Evolutionary conservation across 148 eudicot species (phyloP).

Genomic region (Persicaria maculosa): DNA sequence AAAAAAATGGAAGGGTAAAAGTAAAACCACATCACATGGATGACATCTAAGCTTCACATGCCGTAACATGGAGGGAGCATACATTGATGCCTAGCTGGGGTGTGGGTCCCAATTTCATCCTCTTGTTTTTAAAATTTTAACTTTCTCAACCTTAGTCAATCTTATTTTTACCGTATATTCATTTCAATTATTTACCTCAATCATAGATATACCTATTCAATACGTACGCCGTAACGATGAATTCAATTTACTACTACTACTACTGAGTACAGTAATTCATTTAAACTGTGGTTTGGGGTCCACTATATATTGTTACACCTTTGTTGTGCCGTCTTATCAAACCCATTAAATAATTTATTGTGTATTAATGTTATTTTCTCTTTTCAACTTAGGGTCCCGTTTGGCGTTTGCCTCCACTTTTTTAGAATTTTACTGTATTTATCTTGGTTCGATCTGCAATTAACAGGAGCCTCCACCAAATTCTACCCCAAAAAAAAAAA

Average conservation of each 20-base stretch:
- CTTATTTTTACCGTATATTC: background rate
- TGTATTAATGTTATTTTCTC: too few species aligned
- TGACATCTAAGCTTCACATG: conserved; percentile 9
- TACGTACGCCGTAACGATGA: too few species aligned
- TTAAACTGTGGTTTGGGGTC: too few species aligned
- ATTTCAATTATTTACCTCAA: background rate
- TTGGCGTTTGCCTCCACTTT: background rate
- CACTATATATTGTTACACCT: too few species aligned
- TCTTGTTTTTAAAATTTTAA: background rate
- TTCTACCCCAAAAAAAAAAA: too few species aligned
- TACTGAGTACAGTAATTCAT: too few species aligned
- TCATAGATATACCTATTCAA: too few species aligned
- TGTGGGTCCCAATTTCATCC: background rate
- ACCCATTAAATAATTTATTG: too few species aligned
- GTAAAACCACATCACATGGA: background rate
- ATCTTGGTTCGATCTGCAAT: background rate
- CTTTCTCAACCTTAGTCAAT: background rate
- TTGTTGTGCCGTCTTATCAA: too few species aligned
- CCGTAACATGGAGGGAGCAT: conserved; percentile 7
- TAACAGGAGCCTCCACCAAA: background rate
- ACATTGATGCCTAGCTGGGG: background rate
- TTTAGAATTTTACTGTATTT: background rate
- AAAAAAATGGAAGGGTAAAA: background rate
- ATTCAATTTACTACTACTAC: too few species aligned
- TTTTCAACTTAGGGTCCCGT: too few species aligned